These are phyloP conservation scores for Senecio squalidus DNA, from an alignment of 140 eudicot species.

Conservation along the genomic window DNA sequence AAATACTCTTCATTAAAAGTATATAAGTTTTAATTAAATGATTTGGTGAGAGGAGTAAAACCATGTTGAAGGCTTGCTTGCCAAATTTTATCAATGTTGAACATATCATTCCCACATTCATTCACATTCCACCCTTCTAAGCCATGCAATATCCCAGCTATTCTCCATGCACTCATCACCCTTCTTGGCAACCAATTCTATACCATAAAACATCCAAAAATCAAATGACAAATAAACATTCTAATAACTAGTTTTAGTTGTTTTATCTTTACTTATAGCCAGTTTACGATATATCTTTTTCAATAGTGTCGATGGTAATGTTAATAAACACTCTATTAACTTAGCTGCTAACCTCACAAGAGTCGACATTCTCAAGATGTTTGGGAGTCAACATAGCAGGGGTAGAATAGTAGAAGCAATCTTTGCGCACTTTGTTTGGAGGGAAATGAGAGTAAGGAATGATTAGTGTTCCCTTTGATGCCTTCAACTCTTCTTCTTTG, in stretches of 20 bases:
- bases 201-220: not conserved
- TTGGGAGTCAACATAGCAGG: not conserved
- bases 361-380: not conserved
- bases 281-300: too few relatives aligned
- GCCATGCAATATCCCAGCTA: slow-evolving; percentile 66
- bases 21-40: not conserved
- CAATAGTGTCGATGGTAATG: too few relatives aligned
- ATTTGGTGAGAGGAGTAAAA: slow-evolving; percentile 6
- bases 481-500: slow-evolving; percentile 43
- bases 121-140: slow-evolving; percentile 50
- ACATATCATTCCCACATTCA: slow-evolving; percentile 47
- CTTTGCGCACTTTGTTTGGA: slow-evolving; percentile 36
- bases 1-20: not conserved
- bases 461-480: slow-evolving; percentile 52
- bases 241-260: not conserved
- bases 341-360: not conserved
- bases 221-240: too few relatives aligned
- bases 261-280: too few relatives aligned
- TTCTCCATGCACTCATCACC: slow-evolving; percentile 70
- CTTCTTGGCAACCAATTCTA: slow-evolving; percentile 55
- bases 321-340: too few relatives aligned
- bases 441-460: slow-evolving; percentile 62
- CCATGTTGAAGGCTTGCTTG: slow-evolving; percentile 15
- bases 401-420: slow-evolving; percentile 15
- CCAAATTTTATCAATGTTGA: slow-evolving; percentile 44